A percentile compares a stretch with the other conserved stretches of the same genome.
Evolutionary conservation across 208 protist genomes (phyloP).

Genomic region (Acanthamoeba lenticulata): DNA sequence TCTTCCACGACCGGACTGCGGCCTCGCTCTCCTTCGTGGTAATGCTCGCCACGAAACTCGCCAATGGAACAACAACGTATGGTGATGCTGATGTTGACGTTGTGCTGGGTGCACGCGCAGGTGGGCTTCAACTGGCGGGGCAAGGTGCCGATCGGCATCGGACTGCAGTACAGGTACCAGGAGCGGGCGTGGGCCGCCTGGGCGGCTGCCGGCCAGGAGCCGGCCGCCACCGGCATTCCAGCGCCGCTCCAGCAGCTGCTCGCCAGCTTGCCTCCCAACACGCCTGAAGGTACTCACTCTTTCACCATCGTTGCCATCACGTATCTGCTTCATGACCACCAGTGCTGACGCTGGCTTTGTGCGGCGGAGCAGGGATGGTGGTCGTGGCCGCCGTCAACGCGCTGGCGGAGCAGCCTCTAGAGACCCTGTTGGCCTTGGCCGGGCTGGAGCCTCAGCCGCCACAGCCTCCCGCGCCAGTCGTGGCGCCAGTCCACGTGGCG

Average conservation of each 20-base stretch:
- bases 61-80: background rate
- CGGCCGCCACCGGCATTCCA: background rate
- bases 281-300: background rate
- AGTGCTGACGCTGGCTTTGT: background rate
- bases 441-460: background rate
- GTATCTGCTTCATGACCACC: background rate
- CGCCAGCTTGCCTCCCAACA: background rate
- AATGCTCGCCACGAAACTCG: background rate
- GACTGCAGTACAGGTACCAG: slow-evolving; percentile 2
- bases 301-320: background rate
- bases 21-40: slow-evolving; percentile 31
- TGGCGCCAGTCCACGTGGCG: background rate
- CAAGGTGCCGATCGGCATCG: background rate
- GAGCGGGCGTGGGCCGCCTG: background rate
- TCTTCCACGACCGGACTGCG: background rate
- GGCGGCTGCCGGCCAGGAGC: background rate
- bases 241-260: background rate
- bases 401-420: background rate
- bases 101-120: background rate
- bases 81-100: background rate
- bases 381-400: background rate
- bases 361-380: background rate
- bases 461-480: background rate
- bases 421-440: background rate
- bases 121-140: slow-evolving; percentile 1